Base-by-base conservation (phyloP, 2,329 filamentous ascomycete species). In the Madurella mycetomatis region DNA sequence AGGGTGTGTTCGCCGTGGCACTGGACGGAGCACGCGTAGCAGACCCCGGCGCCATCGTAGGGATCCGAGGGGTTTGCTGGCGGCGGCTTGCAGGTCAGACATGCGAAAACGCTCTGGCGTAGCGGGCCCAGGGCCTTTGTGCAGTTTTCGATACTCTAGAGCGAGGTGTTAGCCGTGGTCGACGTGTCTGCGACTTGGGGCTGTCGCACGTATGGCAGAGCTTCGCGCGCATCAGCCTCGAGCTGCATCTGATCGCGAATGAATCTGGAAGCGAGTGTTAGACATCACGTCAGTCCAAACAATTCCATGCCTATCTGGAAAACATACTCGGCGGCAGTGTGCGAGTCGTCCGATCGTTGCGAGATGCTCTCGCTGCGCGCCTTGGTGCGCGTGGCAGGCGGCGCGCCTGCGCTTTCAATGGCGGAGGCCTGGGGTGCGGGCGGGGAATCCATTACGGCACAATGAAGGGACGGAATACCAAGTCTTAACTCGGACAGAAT, bases 1-100 rank as follows among this genome's bases (percentile, higher is more conserved):
- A 99, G 83, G 1, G 82, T 88, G 69, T 99, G 94, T 66, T 97
- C 92, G 62, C 94, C 92, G 66, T 99, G 94, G 69, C 94, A 99
- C 64, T 92, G 88, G 55, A 99, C 90, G 7, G 92, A 96, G 74
- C 94, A 99, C 18, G 92, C 89, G 66, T 99, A 99, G 77, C 94
- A 99, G 53, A 99, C 83, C 25, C 89, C 94, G 2, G 92, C 94
- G 7, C 87, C 78, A 8, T 76, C 81, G 69, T 87, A 88, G 1
- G 85, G 75, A 47, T 85, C 84, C 42, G 80, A 75, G 1, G 79
- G 67, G 43, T 82, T 80, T 2, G 77, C 65, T 1, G 91, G 88
- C 9, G 88, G 83, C 9, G 94, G 91, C 58, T 91, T 95, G 76
- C 94, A 99, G 11, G 92, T 97, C 44, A 97, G 73, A 64, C 94